Evolutionary conservation across 179 eudicot genomes (phyloP), one percentile per base, ranked within the genome.

Genomic region (Silene vulgaris): DNA sequence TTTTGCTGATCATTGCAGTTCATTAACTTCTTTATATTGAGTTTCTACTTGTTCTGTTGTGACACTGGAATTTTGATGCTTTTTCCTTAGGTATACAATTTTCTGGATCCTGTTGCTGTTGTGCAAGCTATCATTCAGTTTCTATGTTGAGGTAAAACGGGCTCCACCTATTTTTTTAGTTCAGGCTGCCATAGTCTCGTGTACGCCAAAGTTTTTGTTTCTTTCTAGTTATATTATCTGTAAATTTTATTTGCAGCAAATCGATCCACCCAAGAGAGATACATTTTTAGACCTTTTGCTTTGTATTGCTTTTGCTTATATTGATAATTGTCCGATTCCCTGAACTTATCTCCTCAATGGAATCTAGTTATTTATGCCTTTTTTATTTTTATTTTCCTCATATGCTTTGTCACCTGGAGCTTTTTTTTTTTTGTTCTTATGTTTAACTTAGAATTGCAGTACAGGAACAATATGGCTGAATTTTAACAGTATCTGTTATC

Each of bases 81-180:
- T 43, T 67, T 23, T 77, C 68, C 66, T 75, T 87, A 96, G 99
- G 87, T 96, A 96, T 79, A 87, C 97, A 20, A 76, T 96, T 35
- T 96, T 91, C 81, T 96, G 99, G 99, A 89, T 93, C 80, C 70
- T 88, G 88, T 86, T 96, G 81, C 80, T 96, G 16, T 80, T 89
- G 75, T 80, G 96, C 94, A 96, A 96, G 90, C 87, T 96, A 40
- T 89, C 98, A 74, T 96, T 93, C 87, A 96, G 99, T 85, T 96
- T 86, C 83, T 96, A 88, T 83, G 96, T 96, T 76, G 98, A 96
- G 98, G 99, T 93, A 84, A 74, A 35, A 8, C 75, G 32, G 71
- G 68, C 26, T 63, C 26, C 61, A 68, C 32, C 17, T 60, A 74
- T 35, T 16, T 50, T 68, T 11, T 16, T 43, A 57, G n/a, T 75